Percentiles rank a stretch among this genome's conserved stretches.
Conservation (phyloP, 75 land plant genomes). For the Chamaecyparis obtusa region DNA sequence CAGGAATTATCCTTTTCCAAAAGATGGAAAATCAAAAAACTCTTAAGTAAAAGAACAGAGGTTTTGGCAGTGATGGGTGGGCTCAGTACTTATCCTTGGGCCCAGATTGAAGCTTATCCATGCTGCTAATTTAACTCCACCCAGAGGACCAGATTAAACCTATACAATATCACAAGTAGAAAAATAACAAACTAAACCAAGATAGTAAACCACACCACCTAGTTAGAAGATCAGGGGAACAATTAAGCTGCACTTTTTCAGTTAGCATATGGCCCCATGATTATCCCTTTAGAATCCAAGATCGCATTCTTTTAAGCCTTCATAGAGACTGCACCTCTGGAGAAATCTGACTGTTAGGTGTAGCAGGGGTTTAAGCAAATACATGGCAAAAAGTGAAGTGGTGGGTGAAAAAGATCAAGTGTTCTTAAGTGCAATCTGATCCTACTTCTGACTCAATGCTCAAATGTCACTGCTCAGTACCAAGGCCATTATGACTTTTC, state of each 20-base stretch:
- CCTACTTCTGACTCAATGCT: constrained; percentile 8
- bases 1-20: neutral
- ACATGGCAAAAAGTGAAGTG: neutral
- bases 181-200: neutral
- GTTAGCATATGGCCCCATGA: neutral
- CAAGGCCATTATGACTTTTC: neutral
- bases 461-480: neutral
- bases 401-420: neutral
- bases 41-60: neutral
- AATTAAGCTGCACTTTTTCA: neutral
- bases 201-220: neutral
- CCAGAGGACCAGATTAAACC: neutral
- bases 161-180: neutral
- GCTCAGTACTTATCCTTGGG: constrained; percentile 3
- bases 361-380: neutral
- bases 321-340: neutral
- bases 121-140: neutral
- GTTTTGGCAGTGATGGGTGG: neutral
- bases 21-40: neutral
- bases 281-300: neutral
- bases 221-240: neutral
- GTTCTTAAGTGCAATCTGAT: constrained; percentile 5
- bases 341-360: constrained; percentile 9
- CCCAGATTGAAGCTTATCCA: constrained; percentile 1
- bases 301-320: neutral